phyloP scores from a whole-genome alignment of 352 stramenopile genomes.

The Phytophthora capsici region DNA sequence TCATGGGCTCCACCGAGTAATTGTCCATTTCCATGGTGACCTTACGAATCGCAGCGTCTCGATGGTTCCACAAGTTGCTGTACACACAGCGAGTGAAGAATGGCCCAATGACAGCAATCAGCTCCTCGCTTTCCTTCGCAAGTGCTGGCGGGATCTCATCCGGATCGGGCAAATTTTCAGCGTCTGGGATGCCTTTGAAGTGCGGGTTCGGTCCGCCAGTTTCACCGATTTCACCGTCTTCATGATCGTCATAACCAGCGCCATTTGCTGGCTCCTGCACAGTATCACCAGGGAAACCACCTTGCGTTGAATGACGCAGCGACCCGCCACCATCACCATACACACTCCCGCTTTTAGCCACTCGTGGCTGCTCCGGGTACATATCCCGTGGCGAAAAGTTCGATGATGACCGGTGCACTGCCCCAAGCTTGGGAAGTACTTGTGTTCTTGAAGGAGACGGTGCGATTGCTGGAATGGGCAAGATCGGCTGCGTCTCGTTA shows the following conservation, averaged over 20 bases:
- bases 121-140: slow-evolving; percentile 77
- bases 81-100: slow-evolving; percentile 88
- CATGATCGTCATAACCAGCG: slow-evolving; percentile 22
- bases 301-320: slow-evolving; percentile 25
- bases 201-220: slow-evolving; percentile 45
- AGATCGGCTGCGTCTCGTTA: slow-evolving; percentile 69
- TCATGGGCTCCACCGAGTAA: slow-evolving; percentile 54
- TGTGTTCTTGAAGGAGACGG: slow-evolving; percentile 43
- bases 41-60: slow-evolving; percentile 85
- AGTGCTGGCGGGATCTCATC: slow-evolving; percentile 72
- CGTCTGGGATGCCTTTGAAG: slow-evolving; percentile 73
- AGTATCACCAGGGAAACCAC: slow-evolving; percentile 4
- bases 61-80: slow-evolving; percentile 89
- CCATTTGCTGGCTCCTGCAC: slow-evolving; percentile 33
- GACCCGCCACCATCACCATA: slow-evolving; percentile 12
- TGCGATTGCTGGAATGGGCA: slow-evolving; percentile 36
- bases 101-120: slow-evolving; percentile 75
- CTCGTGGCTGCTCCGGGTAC: slow-evolving; percentile 47
- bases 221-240: slow-evolving; percentile 20
- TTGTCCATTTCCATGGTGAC: slow-evolving; percentile 77
- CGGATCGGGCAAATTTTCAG: slow-evolving; percentile 71
- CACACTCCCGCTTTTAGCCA: slow-evolving; percentile 25
- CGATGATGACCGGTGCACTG: slow-evolving; percentile 42
- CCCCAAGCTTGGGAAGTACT: slow-evolving; percentile 50
- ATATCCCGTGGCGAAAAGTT: slow-evolving; percentile 72